Evolutionary conservation across 2,329 filamentous ascomycete species (phyloP).

Genomic region (Alternaria angustiovoidea): DNA sequence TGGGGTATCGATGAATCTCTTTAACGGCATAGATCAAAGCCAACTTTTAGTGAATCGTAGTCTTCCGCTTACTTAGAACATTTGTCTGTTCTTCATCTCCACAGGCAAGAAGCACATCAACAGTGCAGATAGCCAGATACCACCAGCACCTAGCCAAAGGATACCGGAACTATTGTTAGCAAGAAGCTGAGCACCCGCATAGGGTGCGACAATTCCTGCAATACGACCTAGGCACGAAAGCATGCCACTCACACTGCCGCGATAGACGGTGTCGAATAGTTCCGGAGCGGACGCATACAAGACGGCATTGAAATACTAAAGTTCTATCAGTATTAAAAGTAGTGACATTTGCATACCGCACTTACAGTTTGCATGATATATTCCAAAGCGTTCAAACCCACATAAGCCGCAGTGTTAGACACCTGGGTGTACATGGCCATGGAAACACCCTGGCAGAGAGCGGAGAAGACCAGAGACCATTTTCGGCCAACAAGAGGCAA

Average conservation of each 20-base stretch:
- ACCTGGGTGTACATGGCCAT: constrained; percentile 47
- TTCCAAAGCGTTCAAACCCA: constrained; percentile 40
- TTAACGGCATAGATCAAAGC: background rate
- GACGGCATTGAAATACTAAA: constrained; percentile 41
- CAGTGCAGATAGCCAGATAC: constrained; percentile 40
- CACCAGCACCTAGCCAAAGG: constrained; percentile 40
- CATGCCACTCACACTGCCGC: constrained; percentile 43
- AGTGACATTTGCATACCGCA: background rate
- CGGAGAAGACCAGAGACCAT: constrained; percentile 41
- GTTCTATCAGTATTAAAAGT: background rate
- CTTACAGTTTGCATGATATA: constrained; percentile 46
- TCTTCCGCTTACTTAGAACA: constrained; percentile 30
- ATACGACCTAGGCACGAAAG: constrained; percentile 39
- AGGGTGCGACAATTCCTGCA: constrained; percentile 40
- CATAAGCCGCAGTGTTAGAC: constrained; percentile 33
- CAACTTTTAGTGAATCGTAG: background rate
- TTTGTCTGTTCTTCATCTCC: constrained; percentile 42
- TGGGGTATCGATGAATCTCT: background rate
- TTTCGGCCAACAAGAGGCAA: constrained; percentile 40
- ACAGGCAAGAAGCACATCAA: constrained; percentile 42
- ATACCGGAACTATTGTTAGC: constrained; percentile 34
- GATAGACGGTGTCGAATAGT: constrained; percentile 39
- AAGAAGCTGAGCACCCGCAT: constrained; percentile 37
- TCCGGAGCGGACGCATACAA: constrained; percentile 42
- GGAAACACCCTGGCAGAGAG: constrained; percentile 36